Evolutionary conservation across 306 rosid species (phyloP), one percentile per base, ranked within the genome.

Genomic region (Gynostemma pentaphyllum): DNA sequence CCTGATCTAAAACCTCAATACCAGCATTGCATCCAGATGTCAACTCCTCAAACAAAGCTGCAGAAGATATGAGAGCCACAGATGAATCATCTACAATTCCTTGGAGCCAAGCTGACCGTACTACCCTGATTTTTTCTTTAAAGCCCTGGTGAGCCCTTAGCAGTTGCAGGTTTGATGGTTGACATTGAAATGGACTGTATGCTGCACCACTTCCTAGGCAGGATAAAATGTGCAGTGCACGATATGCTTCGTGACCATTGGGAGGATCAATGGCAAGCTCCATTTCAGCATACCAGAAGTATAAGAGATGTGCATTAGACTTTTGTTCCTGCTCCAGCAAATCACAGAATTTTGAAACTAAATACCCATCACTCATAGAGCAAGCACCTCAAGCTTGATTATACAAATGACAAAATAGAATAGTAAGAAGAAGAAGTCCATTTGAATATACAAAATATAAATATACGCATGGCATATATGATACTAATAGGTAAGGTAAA

Each of bases 81-180:
- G 98, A 83, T 27, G 78, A 84, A 52, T 91, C 98, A 82, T 84
- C 82, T 66, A 88, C 66, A 69, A 72, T 67, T 63, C 98, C 98
- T 72, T 30, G 83, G 30, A 74, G 73, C 98, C 96, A 91, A 21
- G 83, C 66, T 49, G 91, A 85, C 50, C 75, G 71, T 61, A 85
- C 82, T 27, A 75, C 79, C 78, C 85, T 82, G 66, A 81, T 49
- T 71, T 77, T 91, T 68, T 91, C 95, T 72, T 86, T 85, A 70
- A 91, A 91, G 52, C 98, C 98, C 71, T 88, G 98, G 72, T 66
- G 96, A 34, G 96, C 95, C 76, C 84, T 88, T 47, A 91, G 87
- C 71, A 85, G 68, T 66, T 82, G 95, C 75, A 88, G 36, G 80
- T 88, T 82, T 74, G 96, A 78, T 68, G 85, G 79, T 72, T 74